Evolutionary conservation across 352 stramenopile species (phyloP).

Genomic region (Halophytophthora batemanensis): DNA sequence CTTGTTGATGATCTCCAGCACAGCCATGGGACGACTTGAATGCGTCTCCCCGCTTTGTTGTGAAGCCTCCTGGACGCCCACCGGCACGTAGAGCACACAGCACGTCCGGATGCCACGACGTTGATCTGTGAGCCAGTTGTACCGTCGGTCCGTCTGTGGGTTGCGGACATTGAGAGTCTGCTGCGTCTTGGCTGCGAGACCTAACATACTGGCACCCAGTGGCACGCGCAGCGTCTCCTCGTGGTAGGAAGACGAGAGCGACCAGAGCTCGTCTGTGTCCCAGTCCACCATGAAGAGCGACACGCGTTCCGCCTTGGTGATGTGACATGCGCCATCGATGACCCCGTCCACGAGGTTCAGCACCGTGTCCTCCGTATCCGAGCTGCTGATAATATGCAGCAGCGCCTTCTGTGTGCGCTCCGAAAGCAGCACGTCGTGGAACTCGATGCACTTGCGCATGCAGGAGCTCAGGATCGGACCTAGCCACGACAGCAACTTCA

Average conservation of each 20-base stretch:
- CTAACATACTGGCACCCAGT: constrained; percentile 56
- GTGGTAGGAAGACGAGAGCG: constrained; percentile 71
- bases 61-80: constrained; percentile 59
- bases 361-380: constrained; percentile 79
- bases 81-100: constrained; percentile 82
- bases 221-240: constrained; percentile 66
- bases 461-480: constrained; percentile 78
- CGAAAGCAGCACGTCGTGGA: constrained; percentile 76
- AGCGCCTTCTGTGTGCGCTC: constrained; percentile 83
- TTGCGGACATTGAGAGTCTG: constrained; percentile 75
- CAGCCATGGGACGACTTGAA: constrained; percentile 67
- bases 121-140: constrained; percentile 53
- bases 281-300: constrained; percentile 85
- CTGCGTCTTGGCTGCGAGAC: constrained; percentile 51
- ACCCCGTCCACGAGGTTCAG: constrained; percentile 83
- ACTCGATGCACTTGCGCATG: constrained; percentile 87
- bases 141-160: constrained; percentile 51
- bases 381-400: constrained; percentile 84
- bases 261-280: constrained; percentile 81
- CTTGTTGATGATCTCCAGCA: constrained; percentile 90
- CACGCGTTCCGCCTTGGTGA: constrained; percentile 74
- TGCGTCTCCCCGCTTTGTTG: constrained; percentile 23
- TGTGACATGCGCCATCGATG: constrained; percentile 76
- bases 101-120: constrained; percentile 56
- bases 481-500: constrained; percentile 77